Evolutionary conservation across 23 red algal genomes (phyloP), one percentile per base, ranked within the genome.

Genomic region (Gracilaria domingensis): DNA sequence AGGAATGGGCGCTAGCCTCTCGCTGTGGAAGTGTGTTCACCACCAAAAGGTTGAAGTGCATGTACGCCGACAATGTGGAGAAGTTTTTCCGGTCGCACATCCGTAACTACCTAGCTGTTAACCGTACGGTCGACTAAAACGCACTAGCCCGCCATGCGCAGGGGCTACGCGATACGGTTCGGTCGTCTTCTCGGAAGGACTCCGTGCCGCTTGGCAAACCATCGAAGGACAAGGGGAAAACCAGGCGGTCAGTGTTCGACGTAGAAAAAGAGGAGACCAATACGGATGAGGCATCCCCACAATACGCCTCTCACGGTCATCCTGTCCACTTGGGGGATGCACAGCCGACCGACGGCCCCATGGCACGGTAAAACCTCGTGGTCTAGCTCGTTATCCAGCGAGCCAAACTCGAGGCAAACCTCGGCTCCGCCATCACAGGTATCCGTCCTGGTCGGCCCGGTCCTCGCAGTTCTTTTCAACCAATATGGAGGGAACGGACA

Each of bases 71-170:
- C 23, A 58, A 23, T 58, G 23, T 58, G 16, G 4, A 6, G 18
- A 58, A 58, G 42, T 4, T 11, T 45, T 7, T 45, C 42, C 42
- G 54, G 7, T 55, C 20, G 47, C 48, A 47, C 7, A 39, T 51
- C 4, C 28, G 48, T 13, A 80, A 47, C 17, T 80, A 80, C 48
- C 39, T 80, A 23, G 48, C 14, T 8, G 21, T 39, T 2, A 80
- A 80, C 40, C 75, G 75, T 18, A 55, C 13, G 38, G 48, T 80
- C 6, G 38, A 47, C 25, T 55, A 50, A 7, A 47, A 80, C 2
- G 75, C 29, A 53, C 23, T 80, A 39, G 48, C 75, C 20, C 36
- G 75, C 1, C 25, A 80, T 29, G 75, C 75, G 39, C 75, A 80
- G 39, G 75, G 39, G 16, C 75, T 80, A 18, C 39, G 75, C 2